Base-by-base conservation (phyloP, 768 basidiomycete genomes). In the Lyophyllum atratum region DNA sequence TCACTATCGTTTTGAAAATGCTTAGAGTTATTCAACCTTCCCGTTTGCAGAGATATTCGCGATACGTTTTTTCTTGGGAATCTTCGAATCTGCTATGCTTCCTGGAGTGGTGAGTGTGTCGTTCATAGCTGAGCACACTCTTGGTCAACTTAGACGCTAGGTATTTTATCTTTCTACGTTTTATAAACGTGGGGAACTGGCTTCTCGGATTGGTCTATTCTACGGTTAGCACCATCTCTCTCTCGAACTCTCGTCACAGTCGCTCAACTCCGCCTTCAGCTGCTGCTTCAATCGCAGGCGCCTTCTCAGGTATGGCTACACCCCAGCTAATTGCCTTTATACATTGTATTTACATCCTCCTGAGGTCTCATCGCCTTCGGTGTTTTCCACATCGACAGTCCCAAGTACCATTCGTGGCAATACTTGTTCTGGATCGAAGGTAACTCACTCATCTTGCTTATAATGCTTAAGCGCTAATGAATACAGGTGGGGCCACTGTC, bases 381-480 rank as follows among this genome's bases (percentile, higher is more conserved):
- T 29, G 77, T 80, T n/a, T 83, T 83, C 61, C 80, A 81, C 25
- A 76, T 82, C 22, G 54, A 75, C 19, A 66, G 72, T 53, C 54
- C 71, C 3, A 74, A 70, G 19, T 74, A 81, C 59, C 72, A 80
- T 60, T 70, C 74, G 4, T 83, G 81, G 81, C 79, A 82, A 64
- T 81, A 75, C 58, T 61, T 82, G 25, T 82, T 82, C 61, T 78
- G 80, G 77, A 79, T 82, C 46, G 80, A 82, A 72, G 82, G 80
- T 69, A 52, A 57, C 4, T 45, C 59, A 33, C 14, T 48, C n/a
- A 26, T 10, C 55, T 17, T 7, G 15, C 15, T 21, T 19, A 26
- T 19, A 42, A 25, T 29, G 39, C 11, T 28, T 48, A n/a, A 46
- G 9, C 17, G 45, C 42, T 31, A 26, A 29, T 21, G 28, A 24